A percentile compares a stretch with the other conserved stretches of the same genome.
Evolutionary conservation across 345 rosid genomes (phyloP).

Genomic region (Lepidium africanum): DNA sequence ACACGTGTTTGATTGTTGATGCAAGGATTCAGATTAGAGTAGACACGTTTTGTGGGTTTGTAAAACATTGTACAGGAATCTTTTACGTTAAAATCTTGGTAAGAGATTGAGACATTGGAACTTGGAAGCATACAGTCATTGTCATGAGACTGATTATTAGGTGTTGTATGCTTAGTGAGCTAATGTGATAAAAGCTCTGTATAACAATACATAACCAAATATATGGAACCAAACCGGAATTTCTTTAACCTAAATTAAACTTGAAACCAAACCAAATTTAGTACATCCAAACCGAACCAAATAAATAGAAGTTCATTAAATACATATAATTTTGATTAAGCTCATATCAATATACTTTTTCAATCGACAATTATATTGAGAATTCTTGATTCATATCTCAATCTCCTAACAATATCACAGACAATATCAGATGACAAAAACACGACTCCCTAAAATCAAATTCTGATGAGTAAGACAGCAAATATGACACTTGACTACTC

Average conservation of each 20-base stretch:
- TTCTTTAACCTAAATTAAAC: background rate
- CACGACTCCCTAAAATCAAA: too few relatives aligned
- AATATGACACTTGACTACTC: too few relatives aligned
- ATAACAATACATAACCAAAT: too few relatives aligned
- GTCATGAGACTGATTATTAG: background rate
- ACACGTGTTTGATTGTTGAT: slow-evolving; percentile 25
- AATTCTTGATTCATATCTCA: too few relatives aligned
- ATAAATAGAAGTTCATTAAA: background rate
- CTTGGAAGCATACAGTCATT: background rate
- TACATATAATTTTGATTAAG: background rate
- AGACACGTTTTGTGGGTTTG: slow-evolving; percentile 17
- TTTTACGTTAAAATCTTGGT: background rate
- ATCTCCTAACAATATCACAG: too few relatives aligned
- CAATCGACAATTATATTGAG: too few relatives aligned
- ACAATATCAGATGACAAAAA: too few relatives aligned
- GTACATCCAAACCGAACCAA: background rate
- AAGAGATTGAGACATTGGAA: slow-evolving; percentile 13
- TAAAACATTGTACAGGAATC: slow-evolving; percentile 21
- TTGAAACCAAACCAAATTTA: too few relatives aligned
- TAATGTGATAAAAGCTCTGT: too few relatives aligned
- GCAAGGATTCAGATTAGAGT: slow-evolving; percentile 10
- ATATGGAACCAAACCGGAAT: background rate
- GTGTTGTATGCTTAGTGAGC: background rate
- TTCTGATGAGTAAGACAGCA: too few relatives aligned
- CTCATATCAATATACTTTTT: background rate